Evolutionary conservation across 1,284 basidiomycete species (phyloP).

Genomic region (Mycena sp.): DNA sequence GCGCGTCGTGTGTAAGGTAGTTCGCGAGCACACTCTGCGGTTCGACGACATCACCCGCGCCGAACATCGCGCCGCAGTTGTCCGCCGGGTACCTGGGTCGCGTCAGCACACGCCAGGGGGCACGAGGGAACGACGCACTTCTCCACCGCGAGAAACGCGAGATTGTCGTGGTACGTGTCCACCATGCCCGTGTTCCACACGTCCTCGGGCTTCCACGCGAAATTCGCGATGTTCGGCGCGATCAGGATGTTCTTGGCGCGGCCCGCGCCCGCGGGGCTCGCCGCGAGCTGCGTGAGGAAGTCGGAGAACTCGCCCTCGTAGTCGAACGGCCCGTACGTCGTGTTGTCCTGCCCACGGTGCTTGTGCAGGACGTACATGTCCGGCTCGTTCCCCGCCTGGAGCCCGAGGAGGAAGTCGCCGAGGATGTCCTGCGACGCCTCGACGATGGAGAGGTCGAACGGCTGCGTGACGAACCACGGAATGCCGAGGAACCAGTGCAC

Average conservation of each 20-base stretch:
- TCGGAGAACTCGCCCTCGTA: slow-evolving; percentile 62
- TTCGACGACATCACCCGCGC: slow-evolving; percentile 47
- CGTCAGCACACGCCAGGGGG: background rate
- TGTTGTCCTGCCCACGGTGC: slow-evolving; percentile 4
- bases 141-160: slow-evolving; percentile 57
- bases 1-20: slow-evolving; percentile 66
- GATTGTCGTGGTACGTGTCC: slow-evolving; percentile 45
- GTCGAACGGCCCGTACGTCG: slow-evolving; percentile 51
- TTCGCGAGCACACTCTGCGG: slow-evolving; percentile 55
- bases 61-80: slow-evolving; percentile 69
- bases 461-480: slow-evolving; percentile 21
- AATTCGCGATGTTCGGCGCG: slow-evolving; percentile 47
- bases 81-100: slow-evolving; percentile 62
- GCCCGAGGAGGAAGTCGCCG: slow-evolving; percentile 22
- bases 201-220: slow-evolving; percentile 51
- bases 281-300: slow-evolving; percentile 49
- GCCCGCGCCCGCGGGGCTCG: slow-evolving; percentile 57
- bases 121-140: slow-evolving; percentile 46
- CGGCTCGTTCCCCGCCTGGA: slow-evolving; percentile 25
- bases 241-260: too few species aligned
- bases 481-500: slow-evolving; percentile 59
- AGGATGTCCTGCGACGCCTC: background rate
- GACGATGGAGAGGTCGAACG: slow-evolving; percentile 14
- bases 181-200: slow-evolving; percentile 59
- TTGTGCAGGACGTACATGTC: slow-evolving; percentile 12